Conservation (phyloP, 768 basidiomycete species). For the Kwoniella botswanensis region DNA sequence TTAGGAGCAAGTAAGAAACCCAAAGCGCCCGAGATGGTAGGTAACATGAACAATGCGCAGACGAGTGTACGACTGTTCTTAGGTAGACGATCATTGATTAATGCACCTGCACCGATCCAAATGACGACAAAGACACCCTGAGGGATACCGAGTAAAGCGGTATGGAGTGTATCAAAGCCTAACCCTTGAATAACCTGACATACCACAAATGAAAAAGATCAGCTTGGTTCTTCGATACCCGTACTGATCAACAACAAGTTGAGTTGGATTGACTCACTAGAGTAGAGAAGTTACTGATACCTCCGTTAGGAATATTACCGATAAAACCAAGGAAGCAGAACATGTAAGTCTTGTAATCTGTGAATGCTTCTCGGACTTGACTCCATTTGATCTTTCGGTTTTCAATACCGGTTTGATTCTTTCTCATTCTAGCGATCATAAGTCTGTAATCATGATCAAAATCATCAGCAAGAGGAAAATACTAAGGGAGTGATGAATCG, state of each 20-base stretch:
- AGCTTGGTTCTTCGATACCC: not conserved
- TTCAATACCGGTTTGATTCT: slow-evolving; percentile 59
- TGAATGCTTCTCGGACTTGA: slow-evolving; percentile 54
- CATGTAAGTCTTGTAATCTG: slow-evolving; percentile 56
- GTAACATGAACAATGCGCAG: slow-evolving; percentile 56
- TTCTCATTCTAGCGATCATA: slow-evolving; percentile 55
- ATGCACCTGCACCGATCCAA: slow-evolving; percentile 53
- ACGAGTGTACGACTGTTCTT: slow-evolving; percentile 52
- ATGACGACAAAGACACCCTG: slow-evolving; percentile 56
- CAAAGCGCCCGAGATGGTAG: slow-evolving; percentile 55
- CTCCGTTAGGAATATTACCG: slow-evolving; percentile 55
- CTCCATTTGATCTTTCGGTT: slow-evolving; percentile 52
- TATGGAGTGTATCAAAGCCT: slow-evolving; percentile 53
- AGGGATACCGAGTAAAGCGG: slow-evolving; percentile 57
- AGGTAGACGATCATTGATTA: slow-evolving; percentile 51
- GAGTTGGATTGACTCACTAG: too few species aligned
- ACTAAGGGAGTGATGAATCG: not conserved
- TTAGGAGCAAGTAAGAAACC: slow-evolving; percentile 57
- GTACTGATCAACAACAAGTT: too few species aligned
- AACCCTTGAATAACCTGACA: slow-evolving; percentile 49
- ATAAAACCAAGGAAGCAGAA: slow-evolving; percentile 56
- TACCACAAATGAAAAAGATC: slow-evolving; percentile 12
- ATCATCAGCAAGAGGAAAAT: not conserved
- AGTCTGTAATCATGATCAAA: slow-evolving; percentile 23
- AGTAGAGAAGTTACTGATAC: slow-evolving; percentile 50